Evolutionary conservation across 1,284 basidiomycete species (phyloP).

Genomic region (Amylostereum areolatum): DNA sequence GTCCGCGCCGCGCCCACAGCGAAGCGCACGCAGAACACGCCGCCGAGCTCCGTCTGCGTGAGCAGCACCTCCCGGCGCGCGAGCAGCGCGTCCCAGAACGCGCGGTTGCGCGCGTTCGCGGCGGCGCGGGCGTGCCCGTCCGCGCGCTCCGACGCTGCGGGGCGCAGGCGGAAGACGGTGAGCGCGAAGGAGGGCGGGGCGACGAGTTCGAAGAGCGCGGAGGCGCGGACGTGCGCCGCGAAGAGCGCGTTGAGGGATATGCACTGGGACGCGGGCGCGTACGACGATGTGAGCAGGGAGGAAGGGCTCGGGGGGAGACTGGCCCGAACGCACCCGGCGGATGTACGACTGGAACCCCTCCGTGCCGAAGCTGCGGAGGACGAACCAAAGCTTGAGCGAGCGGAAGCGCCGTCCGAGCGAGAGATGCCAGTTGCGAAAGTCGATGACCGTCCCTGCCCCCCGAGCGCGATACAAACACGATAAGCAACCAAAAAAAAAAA

Average conservation of each 20-base stretch:
- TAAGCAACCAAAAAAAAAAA: background rate
- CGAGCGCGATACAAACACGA: background rate
- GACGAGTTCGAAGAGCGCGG: slow-evolving; percentile 30
- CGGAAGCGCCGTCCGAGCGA: slow-evolving; percentile 87
- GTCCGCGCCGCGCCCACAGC: slow-evolving; percentile 71
- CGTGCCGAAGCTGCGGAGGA: slow-evolving; percentile 76
- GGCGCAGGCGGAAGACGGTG: slow-evolving; percentile 69
- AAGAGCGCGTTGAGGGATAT: slow-evolving; percentile 63
- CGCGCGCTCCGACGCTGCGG: slow-evolving; percentile 13
- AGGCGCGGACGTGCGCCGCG: slow-evolving; percentile 44
- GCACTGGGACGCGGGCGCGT: slow-evolving; percentile 35
- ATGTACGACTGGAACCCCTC: slow-evolving; percentile 77
- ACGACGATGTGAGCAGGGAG: background rate
- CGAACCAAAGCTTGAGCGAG: slow-evolving; percentile 91
- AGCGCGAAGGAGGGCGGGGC: slow-evolving; percentile 37
- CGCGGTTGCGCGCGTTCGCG: slow-evolving; percentile 65
- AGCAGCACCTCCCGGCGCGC: slow-evolving; percentile 62
- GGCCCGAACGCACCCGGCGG: slow-evolving; percentile 41
- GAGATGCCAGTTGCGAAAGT: slow-evolving; percentile 94
- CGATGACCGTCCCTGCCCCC: slow-evolving; percentile 68
- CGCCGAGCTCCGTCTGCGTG: slow-evolving; percentile 73
- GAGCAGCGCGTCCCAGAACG: slow-evolving; percentile 54
- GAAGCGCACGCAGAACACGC: slow-evolving; percentile 67
- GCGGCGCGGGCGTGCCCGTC: slow-evolving; percentile 14
- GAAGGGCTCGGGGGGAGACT: no score